A percentile compares a stretch with the other conserved stretches of the same genome.
These are phyloP conservation scores for Lycium barbarum DNA, from an alignment of 257 asterid genomes.

Conservation along the genomic window DNA sequence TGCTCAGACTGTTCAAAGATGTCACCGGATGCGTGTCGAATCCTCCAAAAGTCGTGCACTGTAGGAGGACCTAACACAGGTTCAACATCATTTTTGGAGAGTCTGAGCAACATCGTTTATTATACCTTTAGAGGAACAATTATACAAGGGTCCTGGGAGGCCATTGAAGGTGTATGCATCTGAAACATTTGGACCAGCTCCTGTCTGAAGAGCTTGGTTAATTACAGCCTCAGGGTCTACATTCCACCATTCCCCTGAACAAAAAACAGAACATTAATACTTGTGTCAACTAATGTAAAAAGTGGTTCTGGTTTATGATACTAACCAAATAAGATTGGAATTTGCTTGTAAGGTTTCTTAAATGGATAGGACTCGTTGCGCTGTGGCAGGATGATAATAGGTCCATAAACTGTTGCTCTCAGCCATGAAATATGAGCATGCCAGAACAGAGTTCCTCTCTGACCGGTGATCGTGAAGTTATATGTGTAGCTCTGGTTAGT, in stretches of 20 bases:
- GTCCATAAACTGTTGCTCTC: constrained; percentile 65
- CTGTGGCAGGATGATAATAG: constrained; percentile 62
- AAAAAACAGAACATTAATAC: constrained; percentile 18
- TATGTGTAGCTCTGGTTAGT: constrained; percentile 58
- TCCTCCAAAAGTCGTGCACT: background rate
- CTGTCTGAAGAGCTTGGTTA: constrained; percentile 68
- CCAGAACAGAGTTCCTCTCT: constrained; percentile 77
- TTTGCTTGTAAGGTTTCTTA: constrained; percentile 65
- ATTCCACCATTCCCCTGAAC: constrained; percentile 79
- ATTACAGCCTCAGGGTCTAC: constrained; percentile 70
- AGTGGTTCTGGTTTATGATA: background rate
- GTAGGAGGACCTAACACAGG: background rate
- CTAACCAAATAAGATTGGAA: constrained; percentile 64
- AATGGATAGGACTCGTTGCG: constrained; percentile 68
- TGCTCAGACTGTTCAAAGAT: background rate
- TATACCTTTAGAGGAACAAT: constrained; percentile 69
- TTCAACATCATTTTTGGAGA: background rate
- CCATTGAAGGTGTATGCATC: constrained; percentile 83
- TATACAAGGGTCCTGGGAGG: constrained; percentile 71
- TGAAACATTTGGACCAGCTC: constrained; percentile 68
- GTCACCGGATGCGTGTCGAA: background rate
- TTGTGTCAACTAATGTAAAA: background rate
- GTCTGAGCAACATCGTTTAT: background rate
- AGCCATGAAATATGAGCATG: constrained; percentile 78
- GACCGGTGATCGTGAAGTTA: constrained; percentile 73